Evolutionary conservation across 495 filamentous ascomycete genomes (phyloP).

Genomic region (Viridothelium virens): DNA sequence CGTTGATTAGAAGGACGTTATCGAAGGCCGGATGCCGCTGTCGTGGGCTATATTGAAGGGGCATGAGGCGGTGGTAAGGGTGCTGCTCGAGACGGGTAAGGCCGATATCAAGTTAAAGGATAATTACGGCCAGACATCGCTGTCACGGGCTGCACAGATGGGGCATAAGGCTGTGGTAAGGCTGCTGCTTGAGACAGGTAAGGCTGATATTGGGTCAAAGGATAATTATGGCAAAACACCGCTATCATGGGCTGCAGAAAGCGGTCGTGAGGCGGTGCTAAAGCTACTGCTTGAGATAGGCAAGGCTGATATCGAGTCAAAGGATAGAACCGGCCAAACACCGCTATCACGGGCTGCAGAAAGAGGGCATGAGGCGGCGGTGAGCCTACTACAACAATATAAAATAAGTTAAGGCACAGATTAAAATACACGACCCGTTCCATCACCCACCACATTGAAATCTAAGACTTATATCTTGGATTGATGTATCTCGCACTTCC

Average conservation of each 20-base stretch:
- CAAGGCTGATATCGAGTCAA: neutral
- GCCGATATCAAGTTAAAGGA: too few species aligned
- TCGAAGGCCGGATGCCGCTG: conserved; percentile 24
- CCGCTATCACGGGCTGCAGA: conserved; percentile 13
- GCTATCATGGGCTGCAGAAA: conserved; percentile 15
- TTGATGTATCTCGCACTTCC: neutral
- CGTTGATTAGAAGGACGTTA: conserved; percentile 21
- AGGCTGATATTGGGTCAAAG: neutral
- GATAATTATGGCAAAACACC: conserved; percentile 11
- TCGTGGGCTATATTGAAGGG: conserved; percentile 17
- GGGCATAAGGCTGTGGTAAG: too few species aligned
- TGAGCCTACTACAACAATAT: neutral
- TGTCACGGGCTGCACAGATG: too few species aligned
- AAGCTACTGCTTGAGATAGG: neutral
- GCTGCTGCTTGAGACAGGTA: too few species aligned
- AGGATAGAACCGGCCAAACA: conserved; percentile 1
- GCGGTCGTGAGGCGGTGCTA: conserved; percentile 11
- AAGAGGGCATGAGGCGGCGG: conserved; percentile 11
- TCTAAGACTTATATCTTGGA: neutral
- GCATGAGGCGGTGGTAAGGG: neutral
- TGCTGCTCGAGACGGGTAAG: neutral
- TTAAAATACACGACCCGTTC: neutral
- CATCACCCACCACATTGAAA: neutral
- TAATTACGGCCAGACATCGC: too few species aligned
- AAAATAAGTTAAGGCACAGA: neutral